Base-by-base conservation (phyloP, 805 yeast species). In the Hanseniaspora jakobsenii region DNA sequence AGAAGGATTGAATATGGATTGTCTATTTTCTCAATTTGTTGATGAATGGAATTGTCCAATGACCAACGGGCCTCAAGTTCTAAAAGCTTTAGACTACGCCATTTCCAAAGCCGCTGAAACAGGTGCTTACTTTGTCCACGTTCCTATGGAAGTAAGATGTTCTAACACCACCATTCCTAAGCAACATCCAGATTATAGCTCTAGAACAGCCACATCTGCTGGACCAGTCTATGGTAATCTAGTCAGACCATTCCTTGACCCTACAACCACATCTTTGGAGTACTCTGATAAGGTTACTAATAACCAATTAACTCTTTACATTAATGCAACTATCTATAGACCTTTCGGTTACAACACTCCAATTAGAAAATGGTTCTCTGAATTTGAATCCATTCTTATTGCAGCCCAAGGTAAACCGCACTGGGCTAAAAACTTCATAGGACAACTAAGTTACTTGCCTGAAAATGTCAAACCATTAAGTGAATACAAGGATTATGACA, bases 21-120 rank as follows among this genome's bases (percentile, higher is more conserved):
- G 97, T 60, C 66, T 89, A 52, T 89, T 85, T 61, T 77, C 86
- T 35, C 98, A 89, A 62, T 87, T 78, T 63, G 97, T 89, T 40
- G 78, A 87, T 58, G 98, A 89, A 64, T 89, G 97, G 97, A 86
- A 91, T n/a, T 75, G 93, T 38, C 97, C 97, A 17, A 65, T 89
- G 56, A 70, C 64, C 19, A 72, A 75, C 50, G 96, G 96, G 4
- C 78, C 78, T 6, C 80, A 75, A 42, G 78, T 81, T 16, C 69
- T 87, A 50, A 63, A 67, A 41, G 67, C 78, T n/a, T 66, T 89
- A 48, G 72, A 76, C 48, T 70, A 70, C 26, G 73, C 75, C 2
- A 79, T 82, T 42, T 59, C 69, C 24, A 66, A 64, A 18, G 94
- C 91, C 26, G 75, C 78, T 26, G 54, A 58, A 10, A 60, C 62